Evolutionary conservation across 2,329 filamentous ascomycete genomes (phyloP).

Genomic region (Colletotrichum tropicale): DNA sequence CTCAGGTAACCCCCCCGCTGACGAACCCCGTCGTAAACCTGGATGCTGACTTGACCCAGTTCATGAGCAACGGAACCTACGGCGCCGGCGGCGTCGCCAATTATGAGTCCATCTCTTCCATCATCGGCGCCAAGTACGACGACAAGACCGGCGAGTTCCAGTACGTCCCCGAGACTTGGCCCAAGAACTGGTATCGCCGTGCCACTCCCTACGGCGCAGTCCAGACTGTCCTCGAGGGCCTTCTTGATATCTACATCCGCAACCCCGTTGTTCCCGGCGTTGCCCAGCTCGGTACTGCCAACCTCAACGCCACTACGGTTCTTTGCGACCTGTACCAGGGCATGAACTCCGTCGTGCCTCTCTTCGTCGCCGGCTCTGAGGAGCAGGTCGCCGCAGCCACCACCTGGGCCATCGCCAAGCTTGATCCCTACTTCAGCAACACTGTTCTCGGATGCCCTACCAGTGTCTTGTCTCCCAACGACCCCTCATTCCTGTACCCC

Average conservation of each 20-base stretch:
- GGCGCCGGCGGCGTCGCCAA: constrained; percentile 9
- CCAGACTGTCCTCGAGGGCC: not conserved
- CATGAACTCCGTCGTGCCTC: not conserved
- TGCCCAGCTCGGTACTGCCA: not conserved
- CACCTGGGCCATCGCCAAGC: constrained; percentile 3
- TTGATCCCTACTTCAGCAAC: constrained; percentile 4
- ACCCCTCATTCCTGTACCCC: not conserved
- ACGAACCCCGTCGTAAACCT: too few relatives aligned
- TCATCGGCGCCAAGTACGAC: constrained; percentile 12
- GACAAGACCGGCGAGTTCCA: constrained; percentile 1
- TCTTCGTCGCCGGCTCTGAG: not conserved
- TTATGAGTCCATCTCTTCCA: constrained; percentile 12
- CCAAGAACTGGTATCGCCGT: constrained; percentile 12
- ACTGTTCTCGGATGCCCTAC: not conserved
- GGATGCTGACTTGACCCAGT: not conserved
- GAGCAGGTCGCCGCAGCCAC: constrained; percentile 2
- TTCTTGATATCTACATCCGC: not conserved
- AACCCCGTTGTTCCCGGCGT: not conserved
- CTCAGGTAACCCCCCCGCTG: not conserved
- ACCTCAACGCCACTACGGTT: constrained; percentile 1
- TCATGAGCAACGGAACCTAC: constrained; percentile 12
- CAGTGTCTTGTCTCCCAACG: not conserved
- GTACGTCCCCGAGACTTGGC: constrained; percentile 16
- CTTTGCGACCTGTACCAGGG: constrained; percentile 10
- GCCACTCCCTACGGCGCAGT: constrained; percentile 2